These are phyloP conservation scores for Microglena sp. DNA, from an alignment of 139 green algal species.

Conservation along the genomic window DNA sequence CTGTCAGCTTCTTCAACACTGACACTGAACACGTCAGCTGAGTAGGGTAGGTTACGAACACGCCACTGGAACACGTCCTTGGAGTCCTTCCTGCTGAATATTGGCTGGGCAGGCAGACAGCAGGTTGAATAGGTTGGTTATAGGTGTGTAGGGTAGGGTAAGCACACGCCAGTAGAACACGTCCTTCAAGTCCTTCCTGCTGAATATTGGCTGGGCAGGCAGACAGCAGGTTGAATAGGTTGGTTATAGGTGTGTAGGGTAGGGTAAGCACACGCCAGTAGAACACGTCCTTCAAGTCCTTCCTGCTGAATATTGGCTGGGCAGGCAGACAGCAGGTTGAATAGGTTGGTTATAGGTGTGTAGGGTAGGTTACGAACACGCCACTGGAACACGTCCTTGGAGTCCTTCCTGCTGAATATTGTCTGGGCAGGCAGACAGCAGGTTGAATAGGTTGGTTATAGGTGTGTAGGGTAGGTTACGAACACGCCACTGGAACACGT, in stretches of 20 bases:
- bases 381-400: conserved; percentile 26
- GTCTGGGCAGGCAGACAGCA: too few species aligned
- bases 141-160: conserved; percentile 37
- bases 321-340: too few species aligned
- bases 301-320: conserved; percentile 22
- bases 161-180: conserved; percentile 33
- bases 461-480: conserved; percentile 38
- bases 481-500: conserved; percentile 32
- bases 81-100: conserved; percentile 25
- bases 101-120: too few species aligned
- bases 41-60: conserved; percentile 38
- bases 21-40: conserved; percentile 20
- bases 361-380: conserved; percentile 39
- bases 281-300: conserved; percentile 24
- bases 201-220: conserved; percentile 17
- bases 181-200: conserved; percentile 18
- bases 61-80: conserved; percentile 28
- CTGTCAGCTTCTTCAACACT: conserved; percentile 14
- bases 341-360: too few species aligned
- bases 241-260: conserved; percentile 25
- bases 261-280: conserved; percentile 39
- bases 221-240: too few species aligned
- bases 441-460: too few species aligned
- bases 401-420: conserved; percentile 24
- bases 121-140: too few species aligned